Evolutionary conservation across 352 stramenopile species (phyloP).

Genomic region (Phytopythium montanum): DNA sequence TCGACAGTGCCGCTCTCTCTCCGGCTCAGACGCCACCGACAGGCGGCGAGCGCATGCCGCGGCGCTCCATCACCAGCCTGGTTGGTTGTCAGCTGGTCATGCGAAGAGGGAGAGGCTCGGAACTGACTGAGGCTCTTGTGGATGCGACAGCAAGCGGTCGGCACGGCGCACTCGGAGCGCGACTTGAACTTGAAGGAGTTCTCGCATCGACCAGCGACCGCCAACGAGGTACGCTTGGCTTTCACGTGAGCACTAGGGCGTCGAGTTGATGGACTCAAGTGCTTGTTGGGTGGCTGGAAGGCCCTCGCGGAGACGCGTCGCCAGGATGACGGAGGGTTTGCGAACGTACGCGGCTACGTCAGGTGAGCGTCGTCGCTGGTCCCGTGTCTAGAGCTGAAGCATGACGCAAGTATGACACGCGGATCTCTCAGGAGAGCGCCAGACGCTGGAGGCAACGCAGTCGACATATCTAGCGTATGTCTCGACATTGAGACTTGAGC

Average conservation of each 20-base stretch:
- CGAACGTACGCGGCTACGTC: conserved; percentile 40
- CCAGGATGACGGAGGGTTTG: neutral
- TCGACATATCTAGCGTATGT: neutral
- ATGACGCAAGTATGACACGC: neutral
- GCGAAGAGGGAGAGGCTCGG: neutral
- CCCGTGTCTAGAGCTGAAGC: neutral
- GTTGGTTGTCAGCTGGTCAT: neutral
- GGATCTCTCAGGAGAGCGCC: neutral
- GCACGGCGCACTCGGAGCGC: conserved; percentile 1
- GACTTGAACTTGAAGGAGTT: conserved; percentile 13
- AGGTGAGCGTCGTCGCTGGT: conserved; percentile 25
- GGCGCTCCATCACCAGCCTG: neutral
- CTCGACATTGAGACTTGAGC: neutral
- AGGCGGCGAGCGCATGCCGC: neutral
- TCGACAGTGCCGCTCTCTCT: neutral
- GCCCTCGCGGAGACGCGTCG: neutral
- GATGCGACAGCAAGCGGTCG: neutral
- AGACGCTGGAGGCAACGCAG: neutral
- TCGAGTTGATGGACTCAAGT: neutral
- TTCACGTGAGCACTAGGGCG: neutral
- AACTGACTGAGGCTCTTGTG: neutral
- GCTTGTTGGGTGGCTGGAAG: neutral
- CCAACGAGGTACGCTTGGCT: conserved; percentile 19
- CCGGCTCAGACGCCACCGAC: neutral
- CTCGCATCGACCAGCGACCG: conserved; percentile 17